These are phyloP conservation scores for Fusarium burgessii DNA, from an alignment of 2,329 filamentous ascomycete genomes.

Conservation along the genomic window DNA sequence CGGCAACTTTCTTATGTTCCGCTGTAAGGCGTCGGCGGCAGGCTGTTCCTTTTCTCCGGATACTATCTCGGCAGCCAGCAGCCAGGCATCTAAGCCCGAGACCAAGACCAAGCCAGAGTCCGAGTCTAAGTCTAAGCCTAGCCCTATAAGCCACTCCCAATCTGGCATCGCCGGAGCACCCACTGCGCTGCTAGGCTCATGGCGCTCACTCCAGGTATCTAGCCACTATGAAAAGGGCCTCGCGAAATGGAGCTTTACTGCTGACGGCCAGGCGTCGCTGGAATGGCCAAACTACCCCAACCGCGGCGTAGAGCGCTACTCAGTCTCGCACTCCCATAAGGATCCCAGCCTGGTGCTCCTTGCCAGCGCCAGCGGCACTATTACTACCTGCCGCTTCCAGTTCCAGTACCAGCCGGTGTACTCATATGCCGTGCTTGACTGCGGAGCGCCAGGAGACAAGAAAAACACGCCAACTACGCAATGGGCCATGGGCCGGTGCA, in stretches of 20 bases:
- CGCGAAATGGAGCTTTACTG: slow-evolving; percentile 1
- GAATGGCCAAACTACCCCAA: neutral
- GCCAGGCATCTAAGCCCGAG: neutral
- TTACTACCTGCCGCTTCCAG: neutral
- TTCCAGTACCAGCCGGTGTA: slow-evolving; percentile 2
- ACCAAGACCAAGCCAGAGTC: neutral
- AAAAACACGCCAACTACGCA: neutral
- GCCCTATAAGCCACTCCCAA: neutral
- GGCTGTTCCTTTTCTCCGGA: neutral
- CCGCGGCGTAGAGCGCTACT: neutral
- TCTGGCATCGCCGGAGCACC: neutral
- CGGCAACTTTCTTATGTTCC: slow-evolving; percentile 7
- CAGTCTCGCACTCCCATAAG: neutral
- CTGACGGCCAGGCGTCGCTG: neutral
- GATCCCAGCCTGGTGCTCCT: neutral
- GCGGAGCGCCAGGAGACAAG: neutral
- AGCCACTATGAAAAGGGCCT: neutral
- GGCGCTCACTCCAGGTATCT: slow-evolving; percentile 5
- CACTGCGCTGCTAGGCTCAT: neutral
- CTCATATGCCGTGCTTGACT: neutral
- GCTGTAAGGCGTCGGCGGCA: neutral
- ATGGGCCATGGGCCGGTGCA: slow-evolving; percentile 1
- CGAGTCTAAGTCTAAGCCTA: neutral
- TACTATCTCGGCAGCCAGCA: neutral
- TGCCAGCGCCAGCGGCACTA: neutral